Evolutionary conservation across 2,329 filamentous ascomycete genomes (phyloP).

Genomic region (Aspergillus sclerotialis): DNA sequence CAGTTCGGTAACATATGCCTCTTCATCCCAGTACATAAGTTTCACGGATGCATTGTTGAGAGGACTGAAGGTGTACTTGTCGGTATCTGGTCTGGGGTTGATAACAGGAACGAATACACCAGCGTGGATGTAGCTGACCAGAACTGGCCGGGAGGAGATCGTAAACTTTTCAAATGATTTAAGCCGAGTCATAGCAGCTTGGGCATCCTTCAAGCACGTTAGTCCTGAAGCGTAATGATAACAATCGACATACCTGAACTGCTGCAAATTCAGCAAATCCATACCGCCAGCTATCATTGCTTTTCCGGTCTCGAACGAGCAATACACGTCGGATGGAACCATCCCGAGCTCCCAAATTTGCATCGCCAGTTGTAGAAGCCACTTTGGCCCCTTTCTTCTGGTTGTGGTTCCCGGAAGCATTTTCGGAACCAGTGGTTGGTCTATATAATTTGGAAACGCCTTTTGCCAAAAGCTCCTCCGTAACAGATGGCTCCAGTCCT

Average conservation of each 20-base stretch:
- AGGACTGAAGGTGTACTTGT: constrained; percentile 61
- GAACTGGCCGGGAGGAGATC: constrained; percentile 65
- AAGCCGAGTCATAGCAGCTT: constrained; percentile 65
- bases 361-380: constrained; percentile 49
- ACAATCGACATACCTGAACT: constrained; percentile 43
- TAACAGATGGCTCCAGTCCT: constrained; percentile 62
- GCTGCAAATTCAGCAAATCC: constrained; percentile 79
- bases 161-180: constrained; percentile 68
- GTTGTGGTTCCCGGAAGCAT: constrained; percentile 27
- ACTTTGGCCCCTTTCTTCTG: constrained; percentile 45
- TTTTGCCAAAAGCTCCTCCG: constrained; percentile 64
- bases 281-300: constrained; percentile 68
- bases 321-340: constrained; percentile 71
- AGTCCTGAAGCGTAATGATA: constrained; percentile 1
- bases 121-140: constrained; percentile 70
- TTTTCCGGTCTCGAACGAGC: constrained; percentile 65
- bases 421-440: constrained; percentile 31
- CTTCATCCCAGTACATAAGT: constrained; percentile 70
- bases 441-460: constrained; percentile 70
- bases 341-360: constrained; percentile 62
- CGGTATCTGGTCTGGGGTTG: constrained; percentile 51
- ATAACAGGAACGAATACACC: constrained; percentile 75
- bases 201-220: constrained; percentile 50
- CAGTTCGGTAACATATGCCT: constrained; percentile 62
- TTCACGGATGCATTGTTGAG: constrained; percentile 61